These are phyloP conservation scores for Irpex lacteus DNA, from an alignment of 1,284 basidiomycete species.

Conservation along the genomic window DNA sequence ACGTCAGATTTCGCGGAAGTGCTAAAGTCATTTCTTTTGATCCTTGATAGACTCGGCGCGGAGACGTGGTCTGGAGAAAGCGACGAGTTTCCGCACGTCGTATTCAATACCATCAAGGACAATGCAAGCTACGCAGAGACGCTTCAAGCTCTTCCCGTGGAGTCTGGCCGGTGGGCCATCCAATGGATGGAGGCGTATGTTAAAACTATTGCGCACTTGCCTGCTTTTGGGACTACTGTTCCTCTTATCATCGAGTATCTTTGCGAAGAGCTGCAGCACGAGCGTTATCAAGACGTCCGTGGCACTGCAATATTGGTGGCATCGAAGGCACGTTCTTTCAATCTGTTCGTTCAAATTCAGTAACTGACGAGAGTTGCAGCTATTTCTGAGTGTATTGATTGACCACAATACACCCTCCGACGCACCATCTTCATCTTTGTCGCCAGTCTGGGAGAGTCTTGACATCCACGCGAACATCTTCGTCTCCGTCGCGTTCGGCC, in stretches of 20 bases:
- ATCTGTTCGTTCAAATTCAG: not conserved
- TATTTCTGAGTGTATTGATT: slow-evolving; percentile 18
- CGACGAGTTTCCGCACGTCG: slow-evolving; percentile 66
- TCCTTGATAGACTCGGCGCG: slow-evolving; percentile 50
- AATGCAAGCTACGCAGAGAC: slow-evolving; percentile 61
- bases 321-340: slow-evolving; percentile 50
- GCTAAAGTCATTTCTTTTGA: slow-evolving; percentile 55
- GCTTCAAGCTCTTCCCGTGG: slow-evolving; percentile 34
- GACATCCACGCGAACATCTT: slow-evolving; percentile 60
- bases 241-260: slow-evolving; percentile 69
- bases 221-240: slow-evolving; percentile 63
- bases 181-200: slow-evolving; percentile 40
- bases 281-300: slow-evolving; percentile 56
- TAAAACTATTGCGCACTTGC: slow-evolving; percentile 46
- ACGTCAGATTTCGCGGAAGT: slow-evolving; percentile 62
- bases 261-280: slow-evolving; percentile 77
- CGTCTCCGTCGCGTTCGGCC: slow-evolving; percentile 58
- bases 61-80: slow-evolving; percentile 68
- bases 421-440: slow-evolving; percentile 25
- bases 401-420: slow-evolving; percentile 25
- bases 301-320: slow-evolving; percentile 60
- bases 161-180: slow-evolving; percentile 25
- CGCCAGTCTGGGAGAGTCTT: slow-evolving; percentile 39
- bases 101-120: slow-evolving; percentile 82
- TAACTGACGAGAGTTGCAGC: slow-evolving; percentile 10